phyloP scores from a whole-genome alignment of 176 grass and related monocot genomes.

The Zoysia pacifica region DNA sequence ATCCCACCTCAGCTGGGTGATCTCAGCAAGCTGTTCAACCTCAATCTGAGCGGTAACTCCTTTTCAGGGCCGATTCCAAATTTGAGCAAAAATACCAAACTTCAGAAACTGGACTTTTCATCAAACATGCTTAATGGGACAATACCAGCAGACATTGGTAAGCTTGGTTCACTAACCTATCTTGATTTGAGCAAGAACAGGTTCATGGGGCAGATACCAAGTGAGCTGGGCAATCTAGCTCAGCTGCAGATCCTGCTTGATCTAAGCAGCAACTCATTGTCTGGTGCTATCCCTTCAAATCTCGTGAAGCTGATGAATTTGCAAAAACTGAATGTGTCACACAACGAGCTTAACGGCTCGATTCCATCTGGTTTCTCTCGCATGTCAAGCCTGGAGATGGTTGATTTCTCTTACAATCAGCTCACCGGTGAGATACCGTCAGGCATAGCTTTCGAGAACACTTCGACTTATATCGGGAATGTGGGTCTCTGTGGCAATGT shows the following conservation, averaged over 20 bases:
- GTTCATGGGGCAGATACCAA: constrained; percentile 68
- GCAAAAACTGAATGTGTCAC: constrained; percentile 77
- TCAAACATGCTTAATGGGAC: constrained; percentile 54
- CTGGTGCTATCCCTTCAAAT: constrained; percentile 63
- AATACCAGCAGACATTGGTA: constrained; percentile 45
- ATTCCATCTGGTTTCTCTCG: constrained; percentile 57
- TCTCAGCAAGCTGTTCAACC: constrained; percentile 54
- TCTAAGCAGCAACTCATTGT: constrained; percentile 83
- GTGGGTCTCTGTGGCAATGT: constrained; percentile 73
- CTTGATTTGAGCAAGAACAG: constrained; percentile 80
- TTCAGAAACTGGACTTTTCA: constrained; percentile 63
- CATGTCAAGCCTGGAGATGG: constrained; percentile 72
- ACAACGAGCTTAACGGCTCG: constrained; percentile 58
- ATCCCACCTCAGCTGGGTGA: constrained; percentile 60
- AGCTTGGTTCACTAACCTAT: constrained; percentile 33
- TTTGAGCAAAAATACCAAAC: constrained; percentile 32
- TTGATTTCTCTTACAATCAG: constrained; percentile 92
- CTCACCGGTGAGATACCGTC: constrained; percentile 65
- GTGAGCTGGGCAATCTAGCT: constrained; percentile 65
- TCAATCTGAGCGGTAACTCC: constrained; percentile 73
- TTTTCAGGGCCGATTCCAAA: constrained; percentile 56
- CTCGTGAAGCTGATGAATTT: constrained; percentile 51
- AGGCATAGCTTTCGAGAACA: constrained; percentile 48
- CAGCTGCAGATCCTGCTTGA: constrained; percentile 73
- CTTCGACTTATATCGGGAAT: constrained; percentile 64